phyloP scores from a whole-genome alignment of 2,329 filamentous ascomycete species.

The Teratosphaeria destructans region DNA sequence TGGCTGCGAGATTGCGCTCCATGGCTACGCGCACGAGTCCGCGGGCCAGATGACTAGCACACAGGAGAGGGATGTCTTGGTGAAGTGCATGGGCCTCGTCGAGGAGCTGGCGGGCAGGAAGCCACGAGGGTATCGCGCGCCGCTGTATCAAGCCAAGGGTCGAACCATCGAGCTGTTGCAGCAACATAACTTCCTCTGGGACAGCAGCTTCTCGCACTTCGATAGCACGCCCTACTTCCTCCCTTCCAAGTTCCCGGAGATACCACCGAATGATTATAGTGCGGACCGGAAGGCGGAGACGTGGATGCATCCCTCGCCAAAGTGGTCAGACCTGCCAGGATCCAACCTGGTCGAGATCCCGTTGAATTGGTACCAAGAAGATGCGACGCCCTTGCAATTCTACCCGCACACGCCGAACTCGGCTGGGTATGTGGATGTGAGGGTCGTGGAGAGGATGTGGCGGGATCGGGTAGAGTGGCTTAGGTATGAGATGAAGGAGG shows the following conservation, averaged over 20 bases:
- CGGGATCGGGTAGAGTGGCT: conserved; percentile 49
- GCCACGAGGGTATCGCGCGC: conserved; percentile 42
- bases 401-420: conserved; percentile 40
- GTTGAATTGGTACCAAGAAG: conserved; percentile 42
- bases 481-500: conserved; percentile 27
- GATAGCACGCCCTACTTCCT: conserved; percentile 42
- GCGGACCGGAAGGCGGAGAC: conserved; percentile 25
- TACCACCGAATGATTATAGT: conserved; percentile 32
- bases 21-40: conserved; percentile 42
- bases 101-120: conserved; percentile 34
- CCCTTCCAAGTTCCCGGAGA: conserved; percentile 29
- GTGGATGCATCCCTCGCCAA: conserved; percentile 37
- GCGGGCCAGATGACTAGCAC: conserved; percentile 35
- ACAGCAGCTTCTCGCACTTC: conserved; percentile 41
- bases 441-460: conserved; percentile 51
- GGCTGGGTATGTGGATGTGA: conserved; percentile 48
- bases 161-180: conserved; percentile 40
- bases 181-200: conserved; percentile 41
- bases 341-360: conserved; percentile 37
- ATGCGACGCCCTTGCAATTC: conserved; percentile 41
- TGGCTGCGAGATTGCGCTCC: conserved; percentile 44
- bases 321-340: conserved; percentile 21
- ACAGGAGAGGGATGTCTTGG: conserved; percentile 42
- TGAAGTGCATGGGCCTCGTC: conserved; percentile 38
- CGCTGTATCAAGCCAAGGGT: conserved; percentile 42